phyloP scores from a whole-genome alignment of 2,329 filamentous ascomycete species.

The Monosporascus sp. region DNA sequence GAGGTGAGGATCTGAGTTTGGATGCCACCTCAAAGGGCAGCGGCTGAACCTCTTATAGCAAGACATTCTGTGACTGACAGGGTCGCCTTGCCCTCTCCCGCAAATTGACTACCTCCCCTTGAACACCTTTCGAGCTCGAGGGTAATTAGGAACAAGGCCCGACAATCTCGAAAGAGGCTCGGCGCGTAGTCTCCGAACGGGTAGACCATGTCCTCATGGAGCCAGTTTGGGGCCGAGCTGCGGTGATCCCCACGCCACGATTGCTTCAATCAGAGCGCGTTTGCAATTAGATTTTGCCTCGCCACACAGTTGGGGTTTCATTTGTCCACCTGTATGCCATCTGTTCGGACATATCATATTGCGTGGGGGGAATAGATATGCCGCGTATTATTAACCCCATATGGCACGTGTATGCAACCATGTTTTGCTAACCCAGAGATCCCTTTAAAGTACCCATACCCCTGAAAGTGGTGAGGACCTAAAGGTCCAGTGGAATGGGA shows the following conservation, averaged over 20 bases:
- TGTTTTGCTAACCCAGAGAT: background rate
- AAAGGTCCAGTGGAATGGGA: too few relatives aligned
- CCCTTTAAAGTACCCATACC: background rate
- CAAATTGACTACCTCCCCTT: conserved; percentile 2
- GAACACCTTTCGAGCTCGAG: conserved; percentile 5
- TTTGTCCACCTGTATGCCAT: background rate
- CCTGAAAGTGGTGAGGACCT: background rate
- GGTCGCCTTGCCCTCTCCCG: background rate
- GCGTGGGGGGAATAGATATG: background rate
- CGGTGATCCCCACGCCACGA: background rate
- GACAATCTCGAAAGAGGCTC: conserved; percentile 22
- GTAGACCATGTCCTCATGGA: conserved; percentile 1
- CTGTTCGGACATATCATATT: background rate
- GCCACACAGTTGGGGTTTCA: too few relatives aligned
- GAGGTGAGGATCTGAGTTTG: conserved; percentile 10
- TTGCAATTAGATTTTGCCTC: background rate
- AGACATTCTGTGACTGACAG: background rate
- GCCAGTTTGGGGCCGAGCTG: background rate
- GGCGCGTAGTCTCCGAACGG: conserved; percentile 24
- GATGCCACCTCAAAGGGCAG: conserved; percentile 5
- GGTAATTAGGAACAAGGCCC: conserved; percentile 28
- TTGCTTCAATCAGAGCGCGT: background rate
- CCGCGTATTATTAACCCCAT: background rate
- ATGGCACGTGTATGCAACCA: background rate
- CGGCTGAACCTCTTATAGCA: conserved; percentile 20